phyloP scores from a whole-genome alignment of 495 filamentous ascomycete species.

The Penicillium tannophilum region DNA sequence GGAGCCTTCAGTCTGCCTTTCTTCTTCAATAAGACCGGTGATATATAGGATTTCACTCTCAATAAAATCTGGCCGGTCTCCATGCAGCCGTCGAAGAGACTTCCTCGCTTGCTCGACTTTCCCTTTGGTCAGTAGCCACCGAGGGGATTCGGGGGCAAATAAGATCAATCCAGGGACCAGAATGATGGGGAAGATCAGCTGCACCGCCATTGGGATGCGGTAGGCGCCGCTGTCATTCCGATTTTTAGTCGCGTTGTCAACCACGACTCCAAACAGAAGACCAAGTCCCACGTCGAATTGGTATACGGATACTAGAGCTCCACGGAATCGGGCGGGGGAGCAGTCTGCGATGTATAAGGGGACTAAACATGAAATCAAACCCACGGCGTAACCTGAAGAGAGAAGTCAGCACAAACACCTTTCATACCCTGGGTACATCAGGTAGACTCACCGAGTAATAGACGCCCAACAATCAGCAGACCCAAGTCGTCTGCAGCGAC shows the following conservation, averaged over 20 bases:
- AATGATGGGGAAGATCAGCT: conserved; percentile 1
- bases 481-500: neutral
- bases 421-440: neutral
- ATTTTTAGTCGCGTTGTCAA: neutral
- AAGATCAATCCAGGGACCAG: neutral
- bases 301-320: neutral
- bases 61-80: neutral
- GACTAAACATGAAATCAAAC: conserved; percentile 1
- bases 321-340: neutral
- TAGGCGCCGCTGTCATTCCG: conserved; percentile 1
- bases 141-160: conserved; percentile 2
- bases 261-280: neutral
- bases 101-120: neutral
- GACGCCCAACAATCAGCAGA: neutral
- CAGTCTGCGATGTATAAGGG: conserved; percentile 4
- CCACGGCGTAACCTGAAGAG: neutral
- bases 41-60: neutral
- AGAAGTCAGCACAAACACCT: neutral
- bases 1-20: neutral
- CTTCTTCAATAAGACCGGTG: neutral
- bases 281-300: conserved; percentile 1
- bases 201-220: conserved; percentile 2
- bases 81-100: neutral
- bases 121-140: conserved; percentile 1
- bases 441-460: neutral